phyloP scores from a whole-genome alignment of 2,329 filamentous ascomycete genomes.

The Chaetomiaceae sp. region DNA sequence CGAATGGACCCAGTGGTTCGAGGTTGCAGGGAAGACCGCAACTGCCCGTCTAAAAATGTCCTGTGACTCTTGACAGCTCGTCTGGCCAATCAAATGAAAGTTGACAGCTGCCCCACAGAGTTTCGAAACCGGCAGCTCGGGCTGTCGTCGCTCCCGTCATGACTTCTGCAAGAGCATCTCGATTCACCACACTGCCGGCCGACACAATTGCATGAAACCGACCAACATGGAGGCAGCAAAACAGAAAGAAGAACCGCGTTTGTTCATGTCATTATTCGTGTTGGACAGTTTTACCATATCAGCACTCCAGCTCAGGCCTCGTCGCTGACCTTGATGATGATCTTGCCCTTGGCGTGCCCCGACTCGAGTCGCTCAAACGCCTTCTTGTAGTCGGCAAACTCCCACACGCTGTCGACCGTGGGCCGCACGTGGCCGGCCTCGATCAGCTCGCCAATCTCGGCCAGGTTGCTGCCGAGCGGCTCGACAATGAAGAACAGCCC shows the following conservation, averaged over 20 bases:
- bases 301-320: constrained; percentile 17
- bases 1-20: constrained; percentile 10
- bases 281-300: not conserved
- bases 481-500: constrained; percentile 37
- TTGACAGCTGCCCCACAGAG: constrained; percentile 3
- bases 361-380: constrained; percentile 37
- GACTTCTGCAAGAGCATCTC: not conserved
- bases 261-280: not conserved
- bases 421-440: constrained; percentile 32
- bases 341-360: constrained; percentile 36
- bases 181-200: too few species aligned
- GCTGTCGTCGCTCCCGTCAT: not conserved
- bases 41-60: constrained; percentile 15
- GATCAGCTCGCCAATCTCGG: constrained; percentile 33
- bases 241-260: too few species aligned
- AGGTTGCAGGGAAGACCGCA: not conserved
- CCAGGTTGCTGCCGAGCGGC: constrained; percentile 34
- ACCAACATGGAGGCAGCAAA: too few species aligned
- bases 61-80: too few species aligned
- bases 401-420: constrained; percentile 36
- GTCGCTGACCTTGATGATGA: constrained; percentile 35
- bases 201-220: too few species aligned
- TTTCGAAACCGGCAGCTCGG: constrained; percentile 18
- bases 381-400: constrained; percentile 36
- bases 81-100: constrained; percentile 15